Conservation (phyloP, 495 filamentous ascomycete species). For the Tuber magnatum region DNA sequence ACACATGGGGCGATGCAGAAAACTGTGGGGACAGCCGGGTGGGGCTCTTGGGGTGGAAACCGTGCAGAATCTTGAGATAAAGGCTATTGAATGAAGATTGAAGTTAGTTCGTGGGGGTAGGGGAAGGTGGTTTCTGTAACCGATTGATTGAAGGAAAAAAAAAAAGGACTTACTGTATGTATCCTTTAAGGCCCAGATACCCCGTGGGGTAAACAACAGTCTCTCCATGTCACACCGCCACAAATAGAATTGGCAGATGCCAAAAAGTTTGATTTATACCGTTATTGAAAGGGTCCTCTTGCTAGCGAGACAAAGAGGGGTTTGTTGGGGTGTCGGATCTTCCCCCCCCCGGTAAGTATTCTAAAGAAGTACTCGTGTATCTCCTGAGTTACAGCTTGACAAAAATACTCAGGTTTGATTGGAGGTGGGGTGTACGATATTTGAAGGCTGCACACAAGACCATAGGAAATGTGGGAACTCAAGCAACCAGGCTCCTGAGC, state of each 20-base stretch:
- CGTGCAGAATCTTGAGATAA: conserved; percentile 30
- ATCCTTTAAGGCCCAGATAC: conserved; percentile 21
- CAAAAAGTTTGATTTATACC: background rate
- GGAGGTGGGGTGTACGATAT: background rate
- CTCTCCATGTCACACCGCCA: conserved; percentile 17
- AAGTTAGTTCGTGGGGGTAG: background rate
- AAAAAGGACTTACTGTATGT: conserved; percentile 22
- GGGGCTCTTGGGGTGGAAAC: background rate
- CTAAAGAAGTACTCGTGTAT: background rate
- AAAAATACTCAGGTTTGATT: background rate
- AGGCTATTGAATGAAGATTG: conserved; percentile 9
- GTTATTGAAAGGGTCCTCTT: background rate
- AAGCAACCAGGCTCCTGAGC: background rate
- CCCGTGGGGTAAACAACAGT: conserved; percentile 4
- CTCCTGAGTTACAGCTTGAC: background rate
- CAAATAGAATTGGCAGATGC: background rate
- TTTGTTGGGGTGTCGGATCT: background rate
- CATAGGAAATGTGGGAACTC: background rate
- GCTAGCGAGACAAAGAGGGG: background rate
- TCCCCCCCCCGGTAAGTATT: background rate
- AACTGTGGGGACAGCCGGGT: background rate
- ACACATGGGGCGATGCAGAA: background rate
- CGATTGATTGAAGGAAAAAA: background rate
- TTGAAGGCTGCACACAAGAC: background rate
- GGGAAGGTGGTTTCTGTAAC: background rate